Evolutionary conservation across 345 rosid genomes (phyloP).

Genomic region (Noccaea bulbosa): DNA sequence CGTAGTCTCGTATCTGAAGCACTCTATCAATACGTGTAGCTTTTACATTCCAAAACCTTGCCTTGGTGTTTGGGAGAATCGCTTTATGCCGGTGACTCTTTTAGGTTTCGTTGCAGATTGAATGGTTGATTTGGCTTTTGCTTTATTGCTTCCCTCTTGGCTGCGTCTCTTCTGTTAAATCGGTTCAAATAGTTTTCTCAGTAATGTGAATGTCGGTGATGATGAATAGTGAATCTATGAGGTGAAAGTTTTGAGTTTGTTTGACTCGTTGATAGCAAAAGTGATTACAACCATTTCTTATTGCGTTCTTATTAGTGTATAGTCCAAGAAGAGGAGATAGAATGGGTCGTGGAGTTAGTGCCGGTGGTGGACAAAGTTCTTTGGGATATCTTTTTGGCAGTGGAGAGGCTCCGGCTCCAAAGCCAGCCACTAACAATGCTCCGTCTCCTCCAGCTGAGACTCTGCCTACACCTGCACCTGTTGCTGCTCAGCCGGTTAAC

Average conservation of each 20-base stretch:
- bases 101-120: too few relatives aligned
- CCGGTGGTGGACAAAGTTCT: constrained; percentile 91
- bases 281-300: too few relatives aligned
- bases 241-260: too few relatives aligned
- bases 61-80: neutral
- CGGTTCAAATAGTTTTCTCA: too few relatives aligned
- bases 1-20: neutral
- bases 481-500: constrained; percentile 45
- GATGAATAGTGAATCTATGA: too few relatives aligned
- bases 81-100: too few relatives aligned
- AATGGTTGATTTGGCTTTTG: too few relatives aligned
- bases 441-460: constrained; percentile 47
- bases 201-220: too few relatives aligned
- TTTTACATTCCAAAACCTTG: neutral
- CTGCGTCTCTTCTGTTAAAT: too few relatives aligned
- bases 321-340: constrained; percentile 17
- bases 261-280: too few relatives aligned
- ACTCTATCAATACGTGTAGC: neutral
- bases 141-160: too few relatives aligned
- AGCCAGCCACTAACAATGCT: constrained; percentile 48
- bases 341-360: constrained; percentile 85
- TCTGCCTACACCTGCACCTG: constrained; percentile 49
- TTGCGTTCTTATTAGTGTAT: neutral
- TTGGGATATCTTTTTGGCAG: constrained; percentile 77
- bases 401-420: constrained; percentile 83